Conservation (phyloP, 345 rosid species). For the Odontarrhena argentea region DNA sequence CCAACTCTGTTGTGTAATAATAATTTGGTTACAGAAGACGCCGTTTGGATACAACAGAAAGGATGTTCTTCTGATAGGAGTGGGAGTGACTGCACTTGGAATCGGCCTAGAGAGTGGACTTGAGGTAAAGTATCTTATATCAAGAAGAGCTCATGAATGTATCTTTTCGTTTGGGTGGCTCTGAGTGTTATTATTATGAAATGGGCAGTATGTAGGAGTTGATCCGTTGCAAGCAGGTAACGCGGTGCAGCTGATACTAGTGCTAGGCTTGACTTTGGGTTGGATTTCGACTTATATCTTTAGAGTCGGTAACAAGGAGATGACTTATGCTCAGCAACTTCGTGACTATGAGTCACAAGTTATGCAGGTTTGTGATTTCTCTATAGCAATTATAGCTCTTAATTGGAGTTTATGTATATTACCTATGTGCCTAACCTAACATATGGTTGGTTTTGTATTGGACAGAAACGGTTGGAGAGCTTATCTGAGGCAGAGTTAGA, state of each 20-base stretch:
- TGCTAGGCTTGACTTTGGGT: slow-evolving; percentile 85
- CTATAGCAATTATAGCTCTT: background rate
- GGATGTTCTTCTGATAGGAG: slow-evolving; percentile 85
- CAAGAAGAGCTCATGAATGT: slow-evolving; percentile 10
- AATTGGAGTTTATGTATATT: slow-evolving; percentile 2
- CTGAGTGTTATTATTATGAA: slow-evolving; percentile 22
- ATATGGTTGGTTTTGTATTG: slow-evolving; percentile 22
- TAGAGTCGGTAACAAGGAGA: slow-evolving; percentile 94
- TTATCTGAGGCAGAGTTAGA: slow-evolving; percentile 84
- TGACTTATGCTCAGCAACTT: slow-evolving; percentile 93
- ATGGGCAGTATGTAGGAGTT: slow-evolving; percentile 71
- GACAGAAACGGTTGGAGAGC: slow-evolving; percentile 88
- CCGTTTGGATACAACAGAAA: slow-evolving; percentile 92
- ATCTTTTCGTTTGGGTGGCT: background rate
- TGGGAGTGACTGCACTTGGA: slow-evolving; percentile 78
- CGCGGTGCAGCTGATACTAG: slow-evolving; percentile 78
- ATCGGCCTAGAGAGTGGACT: slow-evolving; percentile 83
- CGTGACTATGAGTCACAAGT: slow-evolving; percentile 93
- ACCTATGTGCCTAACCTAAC: background rate
- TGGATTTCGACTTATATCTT: slow-evolving; percentile 93
- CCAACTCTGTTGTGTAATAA: slow-evolving; percentile 21
- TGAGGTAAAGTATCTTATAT: slow-evolving; percentile 56
- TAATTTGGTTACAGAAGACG: slow-evolving; percentile 43
- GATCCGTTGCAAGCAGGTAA: slow-evolving; percentile 94
- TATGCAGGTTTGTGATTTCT: slow-evolving; percentile 64